Evolutionary conservation across 805 yeast genomes (phyloP), one percentile per base, ranked within the genome.

Genomic region (Ogataea wickerhamii): DNA sequence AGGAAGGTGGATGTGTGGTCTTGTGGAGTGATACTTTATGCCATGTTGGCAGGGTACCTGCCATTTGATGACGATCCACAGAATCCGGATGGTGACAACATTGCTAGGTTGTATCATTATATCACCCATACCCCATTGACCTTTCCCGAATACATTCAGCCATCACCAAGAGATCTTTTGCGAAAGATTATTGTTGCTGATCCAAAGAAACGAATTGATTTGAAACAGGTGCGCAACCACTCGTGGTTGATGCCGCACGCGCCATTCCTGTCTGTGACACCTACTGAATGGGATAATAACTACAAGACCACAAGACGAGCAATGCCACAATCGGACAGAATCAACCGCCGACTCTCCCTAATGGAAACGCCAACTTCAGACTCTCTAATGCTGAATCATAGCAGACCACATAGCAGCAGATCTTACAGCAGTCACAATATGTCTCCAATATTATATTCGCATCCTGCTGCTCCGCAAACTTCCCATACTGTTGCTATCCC

Each of bases 41-140:
- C 98, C 8, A 93, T 93, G 96, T 70, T 93, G 34, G 91, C 98
- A 0, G 98, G 98, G 2, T 93, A 93, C 61, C 71, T 93, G 44
- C 98, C 98, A 1, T 93, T 87, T 69, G 98, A 93, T 57, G 98
- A 93, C 62, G 98, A 93, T 60, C 93, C 96, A 16, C 82, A 84
- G 38, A 93, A 93, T 56, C 98, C 96, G 24, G 96, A 91, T 58
- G 96, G 97, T 36, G 85, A 89, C 40, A 94, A 93, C 62, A 91
- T 93, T 56, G 86, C 89, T 17, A 81, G 83, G 56, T 70, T 93
- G 43, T 93, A 93, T 66, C 86, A 82, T 56, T 93, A 93, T 65
- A 93, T 93, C 47, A 87, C 96, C 18, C 73, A 80, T 36, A 87
- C 97, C 1, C 87, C 96, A 4, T 70, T 93, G 53, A 93, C 96